These are phyloP conservation scores for Galeopsis tetrahit DNA, from an alignment of 257 asterid species.

Conservation along the genomic window DNA sequence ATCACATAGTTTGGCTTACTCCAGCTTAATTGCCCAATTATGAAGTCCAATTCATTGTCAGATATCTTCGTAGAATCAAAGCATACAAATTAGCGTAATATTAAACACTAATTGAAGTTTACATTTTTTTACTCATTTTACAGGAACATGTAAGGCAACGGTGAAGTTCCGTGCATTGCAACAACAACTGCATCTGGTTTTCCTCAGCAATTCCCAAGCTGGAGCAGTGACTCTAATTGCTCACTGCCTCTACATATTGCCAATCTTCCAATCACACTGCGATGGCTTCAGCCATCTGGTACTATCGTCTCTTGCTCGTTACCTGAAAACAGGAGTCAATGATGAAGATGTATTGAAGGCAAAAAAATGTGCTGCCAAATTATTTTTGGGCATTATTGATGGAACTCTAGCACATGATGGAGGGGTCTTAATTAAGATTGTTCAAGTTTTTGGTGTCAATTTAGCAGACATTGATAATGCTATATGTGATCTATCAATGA, in stretches of 20 bases:
- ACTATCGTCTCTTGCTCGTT: constrained; percentile 70
- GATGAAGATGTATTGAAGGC: constrained; percentile 57
- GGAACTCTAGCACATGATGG: constrained; percentile 58
- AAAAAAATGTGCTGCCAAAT: constrained; percentile 58
- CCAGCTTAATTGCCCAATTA: neutral
- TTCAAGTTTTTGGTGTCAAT: constrained; percentile 62
- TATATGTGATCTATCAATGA: constrained; percentile 40
- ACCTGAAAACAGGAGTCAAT: constrained; percentile 47
- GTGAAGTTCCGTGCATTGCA: constrained; percentile 74
- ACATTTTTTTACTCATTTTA: constrained; percentile 24
- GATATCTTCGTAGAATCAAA: constrained; percentile 17
- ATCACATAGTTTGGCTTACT: neutral
- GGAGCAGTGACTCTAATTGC: constrained; percentile 81
- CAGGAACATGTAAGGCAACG: constrained; percentile 81
- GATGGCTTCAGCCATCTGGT: constrained; percentile 89
- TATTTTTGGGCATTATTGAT: constrained; percentile 55
- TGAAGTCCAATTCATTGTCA: constrained; percentile 12
- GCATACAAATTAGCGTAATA: constrained; percentile 11
- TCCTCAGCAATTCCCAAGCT: constrained; percentile 59
- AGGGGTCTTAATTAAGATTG: constrained; percentile 64
- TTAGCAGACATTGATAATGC: constrained; percentile 59
- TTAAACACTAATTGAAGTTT: constrained; percentile 17
- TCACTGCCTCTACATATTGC: constrained; percentile 71
- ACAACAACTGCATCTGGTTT: constrained; percentile 57
- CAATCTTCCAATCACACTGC: constrained; percentile 52